Percentiles rank a stretch among this genome's conserved stretches.
Conservation (phyloP, 768 basidiomycete species). For the Amanita subjunquillea region DNA sequence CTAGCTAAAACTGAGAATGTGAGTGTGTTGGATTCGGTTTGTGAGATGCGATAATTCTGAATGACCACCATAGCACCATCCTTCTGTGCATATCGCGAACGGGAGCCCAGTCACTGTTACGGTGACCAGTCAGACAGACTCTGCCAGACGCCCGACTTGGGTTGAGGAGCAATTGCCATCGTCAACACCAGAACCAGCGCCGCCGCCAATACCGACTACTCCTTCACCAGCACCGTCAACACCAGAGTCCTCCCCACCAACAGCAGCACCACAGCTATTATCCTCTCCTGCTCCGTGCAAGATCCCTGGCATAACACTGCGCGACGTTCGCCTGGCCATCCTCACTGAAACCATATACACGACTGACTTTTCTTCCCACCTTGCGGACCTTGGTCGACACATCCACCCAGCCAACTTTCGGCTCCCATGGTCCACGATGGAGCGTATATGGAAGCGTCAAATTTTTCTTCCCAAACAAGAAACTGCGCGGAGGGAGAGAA, state of each 20-base stretch:
- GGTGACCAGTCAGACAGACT: slow-evolving; percentile 5
- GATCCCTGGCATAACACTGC: slow-evolving; percentile 2
- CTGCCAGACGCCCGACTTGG: slow-evolving; percentile 4
- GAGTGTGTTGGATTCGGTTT: not conserved
- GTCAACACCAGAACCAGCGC: not conserved
- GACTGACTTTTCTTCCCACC: not conserved
- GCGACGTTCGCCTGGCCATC: slow-evolving; percentile 5
- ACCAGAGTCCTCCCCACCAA: not conserved
- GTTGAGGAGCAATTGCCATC: not conserved
- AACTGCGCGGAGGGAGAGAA: not conserved
- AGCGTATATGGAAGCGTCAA: slow-evolving; percentile 3
- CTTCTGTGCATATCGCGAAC: slow-evolving; percentile 1
- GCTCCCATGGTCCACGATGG: slow-evolving; percentile 5
- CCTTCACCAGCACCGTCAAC: too few relatives aligned
- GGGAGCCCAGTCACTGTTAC: slow-evolving; percentile 2
- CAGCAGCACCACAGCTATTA: not conserved
- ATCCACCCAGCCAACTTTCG: slow-evolving; percentile 5
- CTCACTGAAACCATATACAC: slow-evolving; percentile 2
- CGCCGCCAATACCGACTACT: too few relatives aligned
- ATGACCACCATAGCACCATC: slow-evolving; percentile 1
- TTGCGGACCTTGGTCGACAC: slow-evolving; percentile 1
- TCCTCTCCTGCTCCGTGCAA: not conserved
- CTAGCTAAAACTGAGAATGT: slow-evolving; percentile 1
- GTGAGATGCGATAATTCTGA: not conserved
- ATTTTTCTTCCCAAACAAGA: not conserved